Conservation (phyloP, 164 flowering plant species). For the grape (Vitis vinifera) region DNA sequence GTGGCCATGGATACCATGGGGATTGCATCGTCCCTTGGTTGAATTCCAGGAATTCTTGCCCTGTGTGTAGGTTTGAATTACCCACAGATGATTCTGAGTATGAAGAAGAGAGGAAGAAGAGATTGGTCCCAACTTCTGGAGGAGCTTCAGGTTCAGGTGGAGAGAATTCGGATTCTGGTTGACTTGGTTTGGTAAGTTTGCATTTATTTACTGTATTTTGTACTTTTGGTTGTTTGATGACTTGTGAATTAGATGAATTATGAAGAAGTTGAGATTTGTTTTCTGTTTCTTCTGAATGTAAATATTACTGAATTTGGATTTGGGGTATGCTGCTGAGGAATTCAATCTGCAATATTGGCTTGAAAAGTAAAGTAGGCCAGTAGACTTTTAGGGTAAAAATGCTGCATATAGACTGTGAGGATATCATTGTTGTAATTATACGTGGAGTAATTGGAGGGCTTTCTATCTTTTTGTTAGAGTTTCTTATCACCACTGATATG, state of each 20-base stretch:
- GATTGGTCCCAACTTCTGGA: conserved; percentile 8
- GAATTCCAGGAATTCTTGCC: conserved; percentile 72
- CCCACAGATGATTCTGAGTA: conserved; percentile 83
- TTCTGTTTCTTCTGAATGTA: conserved; percentile 12
- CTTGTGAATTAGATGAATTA: conserved; percentile 4
- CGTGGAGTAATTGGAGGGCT: too few relatives aligned
- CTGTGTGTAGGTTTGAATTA: conserved; percentile 80
- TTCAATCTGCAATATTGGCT: neutral
- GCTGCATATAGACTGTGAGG: too few relatives aligned
- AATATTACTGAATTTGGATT: conserved; percentile 11
- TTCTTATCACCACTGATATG: too few relatives aligned
- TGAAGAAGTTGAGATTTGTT: conserved; percentile 8
- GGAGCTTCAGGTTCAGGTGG: conserved; percentile 35
- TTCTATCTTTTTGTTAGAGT: too few relatives aligned
- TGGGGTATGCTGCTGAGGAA: neutral
- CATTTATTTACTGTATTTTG: neutral
- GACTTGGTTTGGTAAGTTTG: conserved; percentile 1
- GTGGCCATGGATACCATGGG: conserved; percentile 80
- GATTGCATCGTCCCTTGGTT: conserved; percentile 85
- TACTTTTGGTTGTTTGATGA: conserved; percentile 1
- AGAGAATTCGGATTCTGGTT: conserved; percentile 1
- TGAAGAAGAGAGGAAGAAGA: conserved; percentile 67
- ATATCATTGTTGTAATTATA: too few relatives aligned
- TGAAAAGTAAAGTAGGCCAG: too few relatives aligned
- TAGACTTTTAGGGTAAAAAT: too few relatives aligned